Evolutionary conservation across 1,284 basidiomycete species (phyloP).

Genomic region (Phlebopus sp.): DNA sequence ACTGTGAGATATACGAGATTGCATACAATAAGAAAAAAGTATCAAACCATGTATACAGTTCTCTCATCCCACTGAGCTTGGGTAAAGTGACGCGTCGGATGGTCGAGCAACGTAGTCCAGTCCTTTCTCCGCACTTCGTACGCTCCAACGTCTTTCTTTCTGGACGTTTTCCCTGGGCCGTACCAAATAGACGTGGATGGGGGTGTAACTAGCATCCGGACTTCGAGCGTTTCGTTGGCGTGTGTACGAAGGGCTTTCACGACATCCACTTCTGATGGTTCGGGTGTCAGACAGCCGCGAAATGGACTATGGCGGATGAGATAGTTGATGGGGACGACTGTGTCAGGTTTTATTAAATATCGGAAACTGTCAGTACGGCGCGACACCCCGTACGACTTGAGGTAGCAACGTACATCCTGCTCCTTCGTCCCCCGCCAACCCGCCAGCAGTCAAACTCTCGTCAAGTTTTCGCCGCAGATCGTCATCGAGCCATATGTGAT

Average conservation of each 20-base stretch:
- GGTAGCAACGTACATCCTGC: constrained; percentile 58
- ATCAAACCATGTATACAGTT: constrained; percentile 64
- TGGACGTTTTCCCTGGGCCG: constrained; percentile 27
- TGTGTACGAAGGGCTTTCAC: constrained; percentile 53
- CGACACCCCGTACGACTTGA: too few species aligned
- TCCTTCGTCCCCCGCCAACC: constrained; percentile 17
- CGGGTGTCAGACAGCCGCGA: constrained; percentile 23
- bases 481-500: constrained; percentile 56
- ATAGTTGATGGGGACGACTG: constrained; percentile 59
- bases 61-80: constrained; percentile 56
- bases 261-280: constrained; percentile 44
- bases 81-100: constrained; percentile 32
- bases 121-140: constrained; percentile 62
- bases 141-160: constrained; percentile 34
- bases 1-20: constrained; percentile 1
- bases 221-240: constrained; percentile 46
- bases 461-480: constrained; percentile 51
- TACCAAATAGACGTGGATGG: constrained; percentile 41
- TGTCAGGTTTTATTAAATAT: too few species aligned
- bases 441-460: constrained; percentile 19
- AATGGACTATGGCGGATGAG: constrained; percentile 43
- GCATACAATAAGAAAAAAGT: background rate
- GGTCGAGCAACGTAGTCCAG: constrained; percentile 30
- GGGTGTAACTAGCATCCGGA: constrained; percentile 53
- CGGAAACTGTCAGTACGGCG: too few species aligned